Evolutionary conservation across 108 stramenopile species (phyloP).

Genomic region (Pseudonitzschia multistriata): DNA sequence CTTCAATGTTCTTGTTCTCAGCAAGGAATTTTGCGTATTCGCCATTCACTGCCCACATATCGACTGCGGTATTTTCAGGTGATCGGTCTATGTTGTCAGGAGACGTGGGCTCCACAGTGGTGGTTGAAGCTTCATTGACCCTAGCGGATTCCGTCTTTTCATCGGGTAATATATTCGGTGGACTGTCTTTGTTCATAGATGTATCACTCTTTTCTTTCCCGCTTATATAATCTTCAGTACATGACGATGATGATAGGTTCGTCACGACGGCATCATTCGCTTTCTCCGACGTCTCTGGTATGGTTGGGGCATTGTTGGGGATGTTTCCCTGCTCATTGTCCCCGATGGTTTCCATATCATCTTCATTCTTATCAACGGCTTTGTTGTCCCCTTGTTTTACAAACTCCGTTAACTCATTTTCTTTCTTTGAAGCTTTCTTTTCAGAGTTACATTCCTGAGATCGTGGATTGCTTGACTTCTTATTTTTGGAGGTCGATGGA

Average conservation of each 20-base stretch:
- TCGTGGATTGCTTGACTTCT: neutral
- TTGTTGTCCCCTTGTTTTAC: neutral
- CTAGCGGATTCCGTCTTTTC: neutral
- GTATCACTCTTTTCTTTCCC: neutral
- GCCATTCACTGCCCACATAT: constrained; percentile 67
- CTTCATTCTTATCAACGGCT: neutral
- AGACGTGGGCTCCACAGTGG: neutral
- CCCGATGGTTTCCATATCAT: neutral
- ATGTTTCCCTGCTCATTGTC: neutral
- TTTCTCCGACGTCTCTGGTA: neutral
- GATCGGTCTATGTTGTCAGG: neutral
- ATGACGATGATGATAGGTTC: neutral
- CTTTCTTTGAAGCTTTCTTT: neutral
- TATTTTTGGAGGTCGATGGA: neutral
- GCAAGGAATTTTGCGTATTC: constrained; percentile 47
- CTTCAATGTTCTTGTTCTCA: constrained; percentile 27
- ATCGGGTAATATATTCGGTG: neutral
- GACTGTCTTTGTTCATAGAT: neutral
- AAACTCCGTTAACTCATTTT: neutral
- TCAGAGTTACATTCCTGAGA: neutral
- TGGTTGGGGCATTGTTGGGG: neutral
- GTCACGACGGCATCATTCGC: neutral
- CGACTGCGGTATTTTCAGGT: constrained; percentile 12
- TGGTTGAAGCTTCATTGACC: neutral
- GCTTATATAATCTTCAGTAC: neutral